Evolutionary conservation across 371 early-diverging fungal genomes (phyloP).

Genomic region (Chytridium lagenaria): DNA sequence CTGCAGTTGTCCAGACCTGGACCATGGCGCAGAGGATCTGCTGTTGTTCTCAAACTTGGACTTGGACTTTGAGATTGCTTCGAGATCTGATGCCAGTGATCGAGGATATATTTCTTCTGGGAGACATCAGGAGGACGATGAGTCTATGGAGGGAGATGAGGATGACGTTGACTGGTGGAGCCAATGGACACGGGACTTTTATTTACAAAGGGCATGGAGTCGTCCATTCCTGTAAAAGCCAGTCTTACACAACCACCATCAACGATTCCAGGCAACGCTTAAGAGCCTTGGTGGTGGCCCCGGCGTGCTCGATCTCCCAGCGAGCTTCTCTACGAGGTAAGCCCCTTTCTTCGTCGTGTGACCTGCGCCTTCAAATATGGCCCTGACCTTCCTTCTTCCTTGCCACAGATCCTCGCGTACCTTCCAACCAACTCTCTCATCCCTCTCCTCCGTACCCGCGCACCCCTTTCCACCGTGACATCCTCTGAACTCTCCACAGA

Average conservation of each 20-base stretch:
- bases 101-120: neutral
- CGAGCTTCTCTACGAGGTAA: neutral
- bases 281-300: neutral
- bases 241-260: neutral
- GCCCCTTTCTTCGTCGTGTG: neutral
- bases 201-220: neutral
- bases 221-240: neutral
- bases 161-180: neutral
- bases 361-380: neutral
- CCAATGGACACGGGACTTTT: neutral
- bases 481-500: neutral
- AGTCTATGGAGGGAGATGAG: neutral
- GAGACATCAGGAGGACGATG: neutral
- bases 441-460: constrained; percentile 17
- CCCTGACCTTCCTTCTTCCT: neutral
- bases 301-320: neutral
- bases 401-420: neutral
- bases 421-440: constrained; percentile 9
- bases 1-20: no score
- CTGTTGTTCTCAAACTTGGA: no score
- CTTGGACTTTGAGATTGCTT: no score
- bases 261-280: neutral
- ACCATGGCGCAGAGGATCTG: no score
- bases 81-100: neutral
- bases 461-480: neutral